phyloP scores from a whole-genome alignment of 2,329 filamentous ascomycete species.

The Diaporthe sp. region DNA sequence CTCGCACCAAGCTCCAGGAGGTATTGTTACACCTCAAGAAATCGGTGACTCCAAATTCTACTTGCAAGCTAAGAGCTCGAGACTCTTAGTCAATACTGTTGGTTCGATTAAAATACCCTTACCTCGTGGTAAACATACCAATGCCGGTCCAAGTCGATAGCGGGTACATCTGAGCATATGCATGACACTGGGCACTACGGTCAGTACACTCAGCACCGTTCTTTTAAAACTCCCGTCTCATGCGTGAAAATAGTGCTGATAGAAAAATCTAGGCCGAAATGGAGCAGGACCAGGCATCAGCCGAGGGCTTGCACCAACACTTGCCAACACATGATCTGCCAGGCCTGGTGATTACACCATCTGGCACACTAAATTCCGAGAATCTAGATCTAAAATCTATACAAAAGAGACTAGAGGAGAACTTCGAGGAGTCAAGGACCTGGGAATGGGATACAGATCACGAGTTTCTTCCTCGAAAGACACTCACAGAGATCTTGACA shows the following conservation, averaged over 20 bases:
- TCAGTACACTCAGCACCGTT: too few relatives aligned
- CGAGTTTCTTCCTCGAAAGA: not conserved
- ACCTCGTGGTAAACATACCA: not conserved
- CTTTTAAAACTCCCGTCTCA: not conserved
- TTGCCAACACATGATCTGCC: not conserved
- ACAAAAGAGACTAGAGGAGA: not conserved
- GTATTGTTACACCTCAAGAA: not conserved
- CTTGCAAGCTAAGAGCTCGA: not conserved
- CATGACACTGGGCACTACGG: not conserved
- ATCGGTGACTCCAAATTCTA: not conserved
- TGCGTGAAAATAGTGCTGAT: not conserved
- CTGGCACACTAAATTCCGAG: not conserved
- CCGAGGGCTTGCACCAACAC: not conserved
- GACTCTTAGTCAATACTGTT: too few relatives aligned
- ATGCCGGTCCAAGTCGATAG: not conserved
- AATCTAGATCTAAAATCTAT: not conserved
- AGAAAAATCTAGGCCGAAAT: not conserved
- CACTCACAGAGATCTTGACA: not conserved
- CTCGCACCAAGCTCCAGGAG: not conserved
- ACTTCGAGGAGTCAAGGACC: not conserved
- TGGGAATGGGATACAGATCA: not conserved
- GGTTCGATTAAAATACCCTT: too few relatives aligned
- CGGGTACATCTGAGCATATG: not conserved
- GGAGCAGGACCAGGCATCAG: not conserved
- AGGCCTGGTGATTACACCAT: not conserved